Percentiles rank a stretch among this genome's conserved stretches.
Conservation (phyloP, 225 moss, liverwort and hornwort genomes). For the Marchantia paleacea region DNA sequence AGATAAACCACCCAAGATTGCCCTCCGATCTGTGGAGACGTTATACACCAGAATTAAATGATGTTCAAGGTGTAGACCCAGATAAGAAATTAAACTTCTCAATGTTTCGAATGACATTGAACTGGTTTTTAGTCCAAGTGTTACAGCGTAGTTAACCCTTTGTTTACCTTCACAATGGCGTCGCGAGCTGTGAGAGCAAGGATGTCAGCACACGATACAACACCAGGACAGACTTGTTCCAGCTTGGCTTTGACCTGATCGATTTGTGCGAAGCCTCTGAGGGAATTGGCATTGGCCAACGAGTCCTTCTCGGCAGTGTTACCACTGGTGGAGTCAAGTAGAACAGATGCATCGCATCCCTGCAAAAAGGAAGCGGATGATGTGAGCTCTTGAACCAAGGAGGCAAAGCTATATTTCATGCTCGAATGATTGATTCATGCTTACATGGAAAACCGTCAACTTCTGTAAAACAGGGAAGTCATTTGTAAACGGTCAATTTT, state of each 20-base stretch:
- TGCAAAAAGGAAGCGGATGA: constrained; percentile 16
- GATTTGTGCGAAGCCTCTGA: constrained; percentile 54
- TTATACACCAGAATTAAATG: not conserved
- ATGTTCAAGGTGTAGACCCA: too few relatives aligned
- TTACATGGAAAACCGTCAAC: too few relatives aligned
- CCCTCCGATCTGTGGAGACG: constrained; percentile 6
- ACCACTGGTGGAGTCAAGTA: constrained; percentile 43
- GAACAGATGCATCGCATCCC: constrained; percentile 58
- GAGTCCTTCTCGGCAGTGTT: constrained; percentile 55
- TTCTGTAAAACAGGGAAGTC: too few relatives aligned
- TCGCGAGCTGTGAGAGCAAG: constrained; percentile 3
- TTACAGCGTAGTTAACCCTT: too few relatives aligned
- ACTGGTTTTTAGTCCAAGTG: too few relatives aligned
- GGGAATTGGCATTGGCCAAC: constrained; percentile 37
- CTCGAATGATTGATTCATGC: too few relatives aligned
- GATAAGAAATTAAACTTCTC: too few relatives aligned
- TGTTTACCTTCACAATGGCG: too few relatives aligned
- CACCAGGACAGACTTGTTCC: constrained; percentile 47
- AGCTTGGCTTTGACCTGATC: constrained; percentile 50
- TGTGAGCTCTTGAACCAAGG: too few relatives aligned
- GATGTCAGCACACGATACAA: constrained; percentile 60
- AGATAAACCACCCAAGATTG: constrained; percentile 26
- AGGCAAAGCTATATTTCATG: too few relatives aligned
- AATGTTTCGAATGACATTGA: too few relatives aligned
- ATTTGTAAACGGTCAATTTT: too few relatives aligned